phyloP scores from a whole-genome alignment of 768 basidiomycete genomes.

The Hygrocybe coccinea region DNA sequence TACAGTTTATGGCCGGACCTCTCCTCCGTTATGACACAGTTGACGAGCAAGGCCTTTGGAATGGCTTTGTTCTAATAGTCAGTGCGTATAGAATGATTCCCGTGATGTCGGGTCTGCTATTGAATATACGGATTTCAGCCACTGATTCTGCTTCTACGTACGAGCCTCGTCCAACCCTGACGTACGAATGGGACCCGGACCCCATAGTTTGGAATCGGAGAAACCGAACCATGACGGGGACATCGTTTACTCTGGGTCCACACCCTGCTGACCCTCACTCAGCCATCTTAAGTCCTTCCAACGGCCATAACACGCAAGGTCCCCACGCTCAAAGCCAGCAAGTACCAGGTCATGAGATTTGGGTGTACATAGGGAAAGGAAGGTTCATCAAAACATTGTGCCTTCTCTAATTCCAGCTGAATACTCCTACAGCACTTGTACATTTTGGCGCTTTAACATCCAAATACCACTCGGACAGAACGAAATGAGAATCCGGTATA shows the following conservation, averaged over 20 bases:
- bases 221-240: conserved; percentile 6
- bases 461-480: conserved; percentile 65
- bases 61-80: conserved; percentile 84
- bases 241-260: conserved; percentile 55
- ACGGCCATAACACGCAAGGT: conserved; percentile 19
- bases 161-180: conserved; percentile 64
- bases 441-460: conserved; percentile 92
- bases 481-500: conserved; percentile 78
- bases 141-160: conserved; percentile 76
- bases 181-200: conserved; percentile 71
- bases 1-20: conserved; percentile 89
- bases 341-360: conserved; percentile 64
- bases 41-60: conserved; percentile 73
- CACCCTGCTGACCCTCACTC: conserved; percentile 74
- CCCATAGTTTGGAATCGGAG: conserved; percentile 12
- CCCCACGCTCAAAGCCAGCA: conserved; percentile 37
- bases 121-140: conserved; percentile 37
- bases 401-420: conserved; percentile 6
- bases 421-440: conserved; percentile 56
- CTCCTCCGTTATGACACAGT: conserved; percentile 87
- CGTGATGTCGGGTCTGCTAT: not conserved
- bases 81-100: conserved; percentile 48
- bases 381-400: conserved; percentile 38
- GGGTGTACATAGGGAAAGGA: conserved; percentile 54
- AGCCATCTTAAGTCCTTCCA: conserved; percentile 31